These are phyloP conservation scores for Talaromyces ruber DNA, from an alignment of 495 filamentous ascomycete species.

Conservation along the genomic window DNA sequence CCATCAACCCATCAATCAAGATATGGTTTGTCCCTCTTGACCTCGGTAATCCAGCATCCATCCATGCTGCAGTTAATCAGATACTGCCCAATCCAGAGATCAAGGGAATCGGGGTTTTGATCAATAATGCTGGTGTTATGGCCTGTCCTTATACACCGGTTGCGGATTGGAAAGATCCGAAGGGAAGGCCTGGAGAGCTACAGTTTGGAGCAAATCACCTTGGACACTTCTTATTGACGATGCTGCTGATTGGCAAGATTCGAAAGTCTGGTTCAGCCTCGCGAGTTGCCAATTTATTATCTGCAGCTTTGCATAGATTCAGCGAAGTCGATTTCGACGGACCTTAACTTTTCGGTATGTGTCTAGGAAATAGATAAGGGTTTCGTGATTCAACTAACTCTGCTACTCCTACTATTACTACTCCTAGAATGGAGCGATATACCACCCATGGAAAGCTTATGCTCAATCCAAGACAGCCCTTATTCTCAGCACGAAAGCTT, in stretches of 20 bases:
- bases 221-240: background rate
- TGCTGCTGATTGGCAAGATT: background rate
- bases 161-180: background rate
- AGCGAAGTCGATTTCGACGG: background rate
- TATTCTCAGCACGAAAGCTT: conserved; percentile 28
- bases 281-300: background rate
- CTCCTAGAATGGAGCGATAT: conserved; percentile 16
- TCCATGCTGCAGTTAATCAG: background rate
- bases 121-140: conserved; percentile 42
- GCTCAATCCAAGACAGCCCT: conserved; percentile 27
- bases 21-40: background rate
- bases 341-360: background rate
- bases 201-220: background rate
- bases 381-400: background rate
- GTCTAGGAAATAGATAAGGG: background rate
- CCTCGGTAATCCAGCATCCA: background rate
- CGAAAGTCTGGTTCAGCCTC: background rate
- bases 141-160: conserved; percentile 18
- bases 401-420: background rate
- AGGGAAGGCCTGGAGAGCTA: background rate
- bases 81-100: background rate
- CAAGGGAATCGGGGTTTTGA: background rate
- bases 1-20: too few relatives aligned
- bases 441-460: conserved; percentile 26
- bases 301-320: background rate